Evolutionary conservation across 306 rosid genomes (phyloP), one percentile per base, ranked within the genome.

Genomic region (Prunus kanzakura): DNA sequence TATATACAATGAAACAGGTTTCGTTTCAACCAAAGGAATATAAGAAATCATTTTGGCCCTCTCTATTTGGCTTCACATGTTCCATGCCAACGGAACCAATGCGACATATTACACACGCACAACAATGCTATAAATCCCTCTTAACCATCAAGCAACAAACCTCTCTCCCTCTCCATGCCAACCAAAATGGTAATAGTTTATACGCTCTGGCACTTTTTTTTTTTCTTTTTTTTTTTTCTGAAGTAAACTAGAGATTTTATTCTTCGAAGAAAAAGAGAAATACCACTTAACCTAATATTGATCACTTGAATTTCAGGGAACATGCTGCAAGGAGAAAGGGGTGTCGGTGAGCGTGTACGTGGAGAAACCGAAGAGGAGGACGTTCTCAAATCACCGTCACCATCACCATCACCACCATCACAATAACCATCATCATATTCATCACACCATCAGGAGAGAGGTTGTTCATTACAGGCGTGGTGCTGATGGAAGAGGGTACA

Each of bases 311-410:
- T 75, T 82, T 51, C 72, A 85, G 96, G 88, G 82, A 67, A 80
- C 13, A 60, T 72, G 71, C 69, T 20, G 84, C 64, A 87, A 68
- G 78, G 89, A 79, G 16, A 89, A 88, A 82, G 77, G 71, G 45
- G 97, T 89, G 76, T 1, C 82, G 23, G 82, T 93, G 73, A 85
- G 80, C 0, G 80, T 85, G 38, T 88, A 93, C 70, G 84, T 80
- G 20, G 96, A 90, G 88, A 87, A 72, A 84, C 88, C 84, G 2
- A 76, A 85, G 75, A 83, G 70, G 72, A 82, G 27, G 23, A 11
- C 56, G 8, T 38, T 83, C 57, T 23, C 74, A 7, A 80, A 67
- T 82, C 84, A 68, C 1, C 80, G 74, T 25, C 27, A 25, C 1
- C 80, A 76, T 25, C 27, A 25, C 27, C 27, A 25, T 2, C 84